A percentile compares a stretch with the other conserved stretches of the same genome.
These are phyloP conservation scores for Cryptococcus sp. DNA, from an alignment of 1,284 basidiomycete genomes.

Conservation along the genomic window DNA sequence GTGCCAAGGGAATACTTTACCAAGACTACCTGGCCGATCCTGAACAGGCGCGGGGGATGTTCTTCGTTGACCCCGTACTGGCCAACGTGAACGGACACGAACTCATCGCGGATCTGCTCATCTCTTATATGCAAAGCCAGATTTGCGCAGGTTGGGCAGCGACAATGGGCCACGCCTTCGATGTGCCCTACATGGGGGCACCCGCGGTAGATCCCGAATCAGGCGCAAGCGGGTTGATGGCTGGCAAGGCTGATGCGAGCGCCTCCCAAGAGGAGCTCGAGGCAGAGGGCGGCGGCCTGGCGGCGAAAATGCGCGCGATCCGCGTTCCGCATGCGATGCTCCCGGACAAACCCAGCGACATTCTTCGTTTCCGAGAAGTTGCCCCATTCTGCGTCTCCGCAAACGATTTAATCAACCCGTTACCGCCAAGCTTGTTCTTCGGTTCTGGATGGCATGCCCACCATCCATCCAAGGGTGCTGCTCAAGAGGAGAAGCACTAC, in stretches of 20 bases:
- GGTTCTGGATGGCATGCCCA: constrained; percentile 83
- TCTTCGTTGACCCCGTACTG: constrained; percentile 78
- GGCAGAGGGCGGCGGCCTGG: constrained; percentile 27
- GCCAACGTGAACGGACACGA: constrained; percentile 77
- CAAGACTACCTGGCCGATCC: constrained; percentile 76
- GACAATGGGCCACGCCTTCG: constrained; percentile 65
- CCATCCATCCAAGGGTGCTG: constrained; percentile 63
- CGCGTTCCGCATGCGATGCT: constrained; percentile 71
- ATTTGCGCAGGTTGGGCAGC: constrained; percentile 82
- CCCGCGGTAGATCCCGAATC: constrained; percentile 42
- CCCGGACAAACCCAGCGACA: constrained; percentile 65
- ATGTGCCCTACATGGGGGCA: constrained; percentile 59
- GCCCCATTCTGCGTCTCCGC: constrained; percentile 86
- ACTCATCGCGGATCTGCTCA: constrained; percentile 77
- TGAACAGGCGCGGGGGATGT: constrained; percentile 63
- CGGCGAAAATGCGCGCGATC: constrained; percentile 50
- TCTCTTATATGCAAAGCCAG: constrained; percentile 83
- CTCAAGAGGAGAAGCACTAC: constrained; percentile 67
- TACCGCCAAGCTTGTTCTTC: constrained; percentile 83
- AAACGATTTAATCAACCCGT: constrained; percentile 91
- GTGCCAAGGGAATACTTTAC: constrained; percentile 78
- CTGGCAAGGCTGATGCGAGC: constrained; percentile 22
- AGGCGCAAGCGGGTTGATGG: constrained; percentile 42
- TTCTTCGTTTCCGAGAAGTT: constrained; percentile 72
- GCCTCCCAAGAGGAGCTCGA: constrained; percentile 15